Evolutionary conservation across 2,329 filamentous ascomycete species (phyloP).

Genomic region (Golovinomyces cichoracearum): DNA sequence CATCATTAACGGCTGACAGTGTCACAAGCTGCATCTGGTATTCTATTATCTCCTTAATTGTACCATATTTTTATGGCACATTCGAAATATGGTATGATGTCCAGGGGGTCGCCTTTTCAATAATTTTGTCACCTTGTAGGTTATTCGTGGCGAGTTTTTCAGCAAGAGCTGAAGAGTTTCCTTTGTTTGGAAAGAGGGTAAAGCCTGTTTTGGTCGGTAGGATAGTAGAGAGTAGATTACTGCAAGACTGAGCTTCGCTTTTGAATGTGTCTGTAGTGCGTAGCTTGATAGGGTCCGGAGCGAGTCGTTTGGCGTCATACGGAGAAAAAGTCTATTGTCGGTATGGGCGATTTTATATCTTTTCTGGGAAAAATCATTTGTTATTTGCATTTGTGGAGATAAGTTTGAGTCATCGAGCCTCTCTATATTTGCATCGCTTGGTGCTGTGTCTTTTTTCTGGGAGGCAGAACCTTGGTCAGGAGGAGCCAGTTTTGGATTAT

Average conservation of each 20-base stretch:
- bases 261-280: neutral
- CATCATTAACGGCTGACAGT: neutral
- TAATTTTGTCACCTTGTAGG: neutral
- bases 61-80: neutral
- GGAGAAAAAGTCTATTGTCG: too few relatives aligned
- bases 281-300: neutral
- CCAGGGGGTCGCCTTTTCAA: neutral
- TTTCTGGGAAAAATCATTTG: neutral
- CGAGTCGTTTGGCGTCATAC: too few relatives aligned
- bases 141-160: neutral
- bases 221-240: neutral
- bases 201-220: neutral
- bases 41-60: neutral
- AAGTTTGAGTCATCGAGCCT: neutral
- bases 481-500: neutral
- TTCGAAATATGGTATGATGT: neutral
- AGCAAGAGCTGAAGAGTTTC: neutral
- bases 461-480: neutral
- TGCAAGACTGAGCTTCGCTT: neutral
- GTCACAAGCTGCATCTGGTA: neutral
- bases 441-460: too few relatives aligned
- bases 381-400: neutral
- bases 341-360: neutral
- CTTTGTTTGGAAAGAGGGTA: neutral
- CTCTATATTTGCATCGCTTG: neutral